Base-by-base conservation (phyloP, 345 rosid species). In the Salix brachista region DNA sequence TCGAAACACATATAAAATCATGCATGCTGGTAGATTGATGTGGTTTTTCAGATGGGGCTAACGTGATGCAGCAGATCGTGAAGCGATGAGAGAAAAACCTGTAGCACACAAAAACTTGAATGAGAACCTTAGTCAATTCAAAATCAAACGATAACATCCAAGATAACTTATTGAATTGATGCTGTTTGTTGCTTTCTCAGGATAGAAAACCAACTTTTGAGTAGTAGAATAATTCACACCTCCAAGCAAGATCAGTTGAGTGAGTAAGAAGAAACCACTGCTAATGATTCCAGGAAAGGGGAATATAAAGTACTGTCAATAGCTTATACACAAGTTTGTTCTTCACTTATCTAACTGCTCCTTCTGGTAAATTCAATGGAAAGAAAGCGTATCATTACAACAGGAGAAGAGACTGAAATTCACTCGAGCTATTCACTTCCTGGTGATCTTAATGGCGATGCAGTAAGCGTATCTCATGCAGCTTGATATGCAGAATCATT, bases 261-360 rank as follows among this genome's bases (percentile, higher is more conserved):
- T 25, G 16, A 42, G 62, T 67, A 50, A 60, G 68, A 41, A 30
- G 65, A 34, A 65, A 67, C 50, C 58, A 44, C 58, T 48, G 68
- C 36, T 39, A 28, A 8, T 74, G 48, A 46, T 32, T 46, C 41
- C 6, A 28, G 23, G 9, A 46, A 68, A 60, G 78, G 71, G 5
- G 32, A 48, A 25, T 14, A 36, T 26, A 34, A 21, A 32, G 16
- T 32, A 67, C 3, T 39, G 67, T 34, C 64, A 58, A n/a, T 23
- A n/a, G 65, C 50, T 67, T 19, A 12, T 42, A 69, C 76, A 41
- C 34, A 10, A 34, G 16, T 71, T 70, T 18, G 44, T n/a, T 72
- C 62, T 61, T 71, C 76, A 61, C n/a, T 76, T 78, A 60, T 70
- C 4, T 60, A 23, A 71, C 48, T 18, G 17, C 50, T n/a, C 17